Conservation (phyloP, 129 eudicot genomes). For the Gnaphalium uliginosum region DNA sequence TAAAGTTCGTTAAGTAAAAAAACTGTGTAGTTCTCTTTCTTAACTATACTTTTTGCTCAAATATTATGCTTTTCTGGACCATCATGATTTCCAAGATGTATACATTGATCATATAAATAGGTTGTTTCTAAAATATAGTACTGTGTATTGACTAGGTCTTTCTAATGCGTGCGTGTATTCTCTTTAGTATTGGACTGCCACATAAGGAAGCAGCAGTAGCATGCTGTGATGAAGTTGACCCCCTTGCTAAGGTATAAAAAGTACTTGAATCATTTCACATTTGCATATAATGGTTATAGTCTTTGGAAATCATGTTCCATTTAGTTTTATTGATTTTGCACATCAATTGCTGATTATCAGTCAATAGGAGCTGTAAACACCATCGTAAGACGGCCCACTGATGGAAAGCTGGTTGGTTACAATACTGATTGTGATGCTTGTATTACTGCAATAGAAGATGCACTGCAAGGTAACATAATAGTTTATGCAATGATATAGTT, state of each 20-base stretch:
- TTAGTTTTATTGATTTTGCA: neutral
- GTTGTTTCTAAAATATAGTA: slow-evolving; percentile 25
- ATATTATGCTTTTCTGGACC: neutral
- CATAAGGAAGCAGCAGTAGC: slow-evolving; percentile 77
- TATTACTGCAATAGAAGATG: slow-evolving; percentile 84
- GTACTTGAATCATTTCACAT: neutral
- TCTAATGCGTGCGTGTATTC: slow-evolving; percentile 33
- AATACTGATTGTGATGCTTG: slow-evolving; percentile 85
- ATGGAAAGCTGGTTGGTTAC: slow-evolving; percentile 85
- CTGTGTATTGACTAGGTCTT: slow-evolving; percentile 40
- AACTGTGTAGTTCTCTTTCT: neutral
- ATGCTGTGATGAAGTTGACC: slow-evolving; percentile 87
- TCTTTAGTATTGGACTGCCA: slow-evolving; percentile 71
- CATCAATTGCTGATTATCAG: slow-evolving; percentile 36
- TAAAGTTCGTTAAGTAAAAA: neutral
- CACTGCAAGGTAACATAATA: slow-evolving; percentile 52
- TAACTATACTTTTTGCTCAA: neutral
- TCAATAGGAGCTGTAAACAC: slow-evolving; percentile 91
- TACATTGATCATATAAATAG: slow-evolving; percentile 23
- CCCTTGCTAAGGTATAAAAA: slow-evolving; percentile 68
- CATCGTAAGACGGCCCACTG: slow-evolving; percentile 63
- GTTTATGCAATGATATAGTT: slow-evolving; percentile 12
- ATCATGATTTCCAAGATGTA: slow-evolving; percentile 13
- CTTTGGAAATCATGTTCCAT: neutral
- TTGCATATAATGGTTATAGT: neutral